phyloP scores from a whole-genome alignment of 345 rosid species.

The Tarenaya hassleriana region DNA sequence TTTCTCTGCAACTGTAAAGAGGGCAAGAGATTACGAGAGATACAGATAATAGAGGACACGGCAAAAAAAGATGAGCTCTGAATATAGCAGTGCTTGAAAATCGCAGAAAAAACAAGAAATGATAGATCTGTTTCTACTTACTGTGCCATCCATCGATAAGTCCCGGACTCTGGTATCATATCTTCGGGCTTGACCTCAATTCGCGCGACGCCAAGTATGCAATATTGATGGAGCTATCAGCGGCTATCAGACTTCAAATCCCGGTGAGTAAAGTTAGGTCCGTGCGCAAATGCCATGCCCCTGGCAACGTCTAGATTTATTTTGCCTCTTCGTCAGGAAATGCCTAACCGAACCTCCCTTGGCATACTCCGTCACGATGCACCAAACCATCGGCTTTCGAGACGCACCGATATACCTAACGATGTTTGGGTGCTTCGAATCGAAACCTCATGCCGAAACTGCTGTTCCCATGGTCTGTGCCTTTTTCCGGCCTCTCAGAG shows the following conservation, averaged over 20 bases:
- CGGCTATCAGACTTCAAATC: slow-evolving; percentile 42
- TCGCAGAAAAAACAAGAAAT: not conserved
- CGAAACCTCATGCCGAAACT: slow-evolving; percentile 39
- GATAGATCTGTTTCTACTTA: slow-evolving; percentile 26
- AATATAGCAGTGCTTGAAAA: too few relatives aligned
- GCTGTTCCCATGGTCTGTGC: slow-evolving; percentile 36
- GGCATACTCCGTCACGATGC: slow-evolving; percentile 41
- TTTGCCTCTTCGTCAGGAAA: slow-evolving; percentile 34
- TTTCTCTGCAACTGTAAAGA: slow-evolving; percentile 35
- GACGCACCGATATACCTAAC: slow-evolving; percentile 34
- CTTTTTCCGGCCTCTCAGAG: slow-evolving; percentile 33
- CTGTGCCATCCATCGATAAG: slow-evolving; percentile 54
- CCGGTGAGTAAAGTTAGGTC: slow-evolving; percentile 38
- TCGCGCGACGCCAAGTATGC: slow-evolving; percentile 49
- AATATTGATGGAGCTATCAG: slow-evolving; percentile 43
- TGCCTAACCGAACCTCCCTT: slow-evolving; percentile 38
- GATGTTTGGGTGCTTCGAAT: slow-evolving; percentile 34
- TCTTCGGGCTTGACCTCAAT: slow-evolving; percentile 40
- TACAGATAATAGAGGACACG: too few relatives aligned
- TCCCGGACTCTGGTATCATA: slow-evolving; percentile 50
- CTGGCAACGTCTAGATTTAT: slow-evolving; percentile 44
- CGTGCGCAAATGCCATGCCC: slow-evolving; percentile 45
- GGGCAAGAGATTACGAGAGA: not conserved
- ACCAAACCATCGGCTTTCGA: slow-evolving; percentile 37
- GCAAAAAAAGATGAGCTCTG: too few relatives aligned